Base-by-base conservation (phyloP, 169 alveolate species). In the Eimeria sp. region DNA sequence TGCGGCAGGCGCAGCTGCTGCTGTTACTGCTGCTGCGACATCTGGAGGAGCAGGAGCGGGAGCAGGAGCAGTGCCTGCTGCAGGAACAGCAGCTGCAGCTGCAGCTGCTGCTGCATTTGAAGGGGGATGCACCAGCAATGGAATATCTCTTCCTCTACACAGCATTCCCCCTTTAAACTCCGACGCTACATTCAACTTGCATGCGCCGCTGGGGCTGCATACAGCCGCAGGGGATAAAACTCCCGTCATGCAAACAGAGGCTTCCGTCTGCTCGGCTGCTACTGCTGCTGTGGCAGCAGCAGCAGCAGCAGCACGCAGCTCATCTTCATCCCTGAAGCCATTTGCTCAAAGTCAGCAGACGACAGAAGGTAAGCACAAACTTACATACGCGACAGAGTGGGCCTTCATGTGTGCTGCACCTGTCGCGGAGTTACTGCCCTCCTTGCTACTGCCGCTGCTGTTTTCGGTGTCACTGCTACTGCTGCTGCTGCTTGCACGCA, bases 31-130 rank as follows among this genome's bases (percentile, higher is more conserved):
- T 34, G 40, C 40, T 34, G 40, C 40, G 40, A 34, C 40, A 2
- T 34, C 40, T 34, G 40, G 40, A 78, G 88, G 61, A 54, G 61
- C 20, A 54, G 61, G 20, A 54, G 61, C 61, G 16, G 61, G 61
- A 54, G 87, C 54, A 20, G 13, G 54, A 54, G 61, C 61, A 54
- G 61, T 7, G 16, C 20, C 61, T 11, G 61, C 20, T 1, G 16
- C 61, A 54, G 61, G 61, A 54, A 54, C 61, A 14, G 70, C 70
- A 13, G 70, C 70, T 16, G 70, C 27, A 13, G 13, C 73, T 5
- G 49, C 61, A 11, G 83, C 89, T 16, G 89, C 89, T 45, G 89
- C 65, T 10, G 91, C 91, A 11, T 83, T 83, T 67, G 91, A 57
- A 16, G 91, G 58, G 13, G 22, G 91, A 34, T 34, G 40, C 40